Conservation (phyloP, 352 stramenopile species). For the Phytophthora syringae region DNA sequence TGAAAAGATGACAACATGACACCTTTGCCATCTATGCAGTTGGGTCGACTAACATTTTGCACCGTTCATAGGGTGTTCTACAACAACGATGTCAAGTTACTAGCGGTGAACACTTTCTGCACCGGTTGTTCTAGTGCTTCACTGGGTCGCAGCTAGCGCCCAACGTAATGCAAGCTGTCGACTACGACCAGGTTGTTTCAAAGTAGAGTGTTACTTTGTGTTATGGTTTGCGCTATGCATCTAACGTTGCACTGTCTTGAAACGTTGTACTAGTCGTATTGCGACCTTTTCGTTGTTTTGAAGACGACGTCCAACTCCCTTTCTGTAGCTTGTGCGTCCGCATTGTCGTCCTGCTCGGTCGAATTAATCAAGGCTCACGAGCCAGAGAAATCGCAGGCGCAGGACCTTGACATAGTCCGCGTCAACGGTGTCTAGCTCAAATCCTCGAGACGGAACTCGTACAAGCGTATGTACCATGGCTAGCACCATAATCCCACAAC, state of each 20-base stretch:
- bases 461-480: background rate
- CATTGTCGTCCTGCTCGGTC: background rate
- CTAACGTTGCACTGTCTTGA: background rate
- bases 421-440: background rate
- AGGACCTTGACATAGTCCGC: background rate
- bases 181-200: no score
- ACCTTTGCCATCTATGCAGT: no score
- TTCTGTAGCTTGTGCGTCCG: background rate
- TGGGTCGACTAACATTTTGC: no score
- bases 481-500: background rate
- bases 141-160: no score
- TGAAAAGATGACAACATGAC: no score
- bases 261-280: background rate
- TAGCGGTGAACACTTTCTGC: no score
- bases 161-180: no score
- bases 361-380: background rate
- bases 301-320: background rate
- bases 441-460: background rate
- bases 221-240: no score
- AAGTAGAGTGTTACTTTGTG: no score
- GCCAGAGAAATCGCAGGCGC: background rate
- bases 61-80: no score
- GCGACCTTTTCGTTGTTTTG: background rate
- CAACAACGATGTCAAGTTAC: no score
- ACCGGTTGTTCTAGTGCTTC: no score